A percentile compares a stretch with the other conserved stretches of the same genome.
Conservation (phyloP, 352 stramenopile species). For the Globisporangium takayamanum region DNA sequence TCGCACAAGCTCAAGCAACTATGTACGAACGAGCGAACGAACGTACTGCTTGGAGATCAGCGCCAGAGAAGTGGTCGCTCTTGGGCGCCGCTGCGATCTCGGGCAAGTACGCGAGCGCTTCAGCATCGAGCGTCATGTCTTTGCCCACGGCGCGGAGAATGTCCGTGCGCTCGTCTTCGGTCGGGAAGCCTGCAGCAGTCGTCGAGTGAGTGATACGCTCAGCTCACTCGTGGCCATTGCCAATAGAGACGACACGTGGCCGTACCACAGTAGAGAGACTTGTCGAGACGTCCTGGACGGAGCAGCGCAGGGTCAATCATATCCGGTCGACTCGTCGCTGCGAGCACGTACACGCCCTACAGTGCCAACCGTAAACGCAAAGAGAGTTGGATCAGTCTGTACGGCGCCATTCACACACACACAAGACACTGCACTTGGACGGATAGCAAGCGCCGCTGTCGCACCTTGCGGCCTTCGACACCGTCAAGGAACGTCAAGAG, state of each 20-base stretch:
- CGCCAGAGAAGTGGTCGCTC: constrained; percentile 84
- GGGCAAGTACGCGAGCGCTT: constrained; percentile 64
- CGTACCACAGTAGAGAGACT: constrained; percentile 88
- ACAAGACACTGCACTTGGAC: not conserved
- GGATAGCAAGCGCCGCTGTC: not conserved
- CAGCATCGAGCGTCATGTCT: constrained; percentile 67
- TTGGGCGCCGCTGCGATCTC: constrained; percentile 66
- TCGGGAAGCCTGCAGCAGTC: constrained; percentile 67
- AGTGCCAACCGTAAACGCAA: not conserved
- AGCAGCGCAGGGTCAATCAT: constrained; percentile 95
- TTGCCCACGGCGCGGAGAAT: constrained; percentile 72
- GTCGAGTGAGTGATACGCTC: not conserved
- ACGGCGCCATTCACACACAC: constrained; percentile 7
- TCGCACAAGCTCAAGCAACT: not conserved
- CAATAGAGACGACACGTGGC: not conserved
- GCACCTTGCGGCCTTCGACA: constrained; percentile 87
- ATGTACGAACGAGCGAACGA: not conserved
- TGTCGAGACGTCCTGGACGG: constrained; percentile 92
- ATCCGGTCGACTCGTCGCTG: constrained; percentile 94
- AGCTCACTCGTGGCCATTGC: too few species aligned
- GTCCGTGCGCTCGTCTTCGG: constrained; percentile 66
- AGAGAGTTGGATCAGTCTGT: not conserved
- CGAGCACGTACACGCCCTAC: constrained; percentile 91
- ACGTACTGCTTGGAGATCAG: constrained; percentile 89
- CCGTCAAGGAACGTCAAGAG: constrained; percentile 97